Percentiles rank a stretch among this genome's conserved stretches.
Conservation (phyloP, 768 basidiomycete species). For the Pisolithus tinctorius region DNA sequence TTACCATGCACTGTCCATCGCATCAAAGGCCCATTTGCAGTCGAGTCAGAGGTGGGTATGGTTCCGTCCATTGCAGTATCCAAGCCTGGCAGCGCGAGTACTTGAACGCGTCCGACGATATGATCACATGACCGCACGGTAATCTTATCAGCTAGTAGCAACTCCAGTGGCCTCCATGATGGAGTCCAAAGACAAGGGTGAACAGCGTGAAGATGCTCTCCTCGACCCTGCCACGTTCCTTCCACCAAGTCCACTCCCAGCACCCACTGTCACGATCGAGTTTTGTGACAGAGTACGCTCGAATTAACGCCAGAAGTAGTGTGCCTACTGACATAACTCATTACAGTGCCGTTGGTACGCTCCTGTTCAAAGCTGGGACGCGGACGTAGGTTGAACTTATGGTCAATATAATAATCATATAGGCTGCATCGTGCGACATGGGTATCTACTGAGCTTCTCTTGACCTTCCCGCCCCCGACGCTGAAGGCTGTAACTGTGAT, state of each 20-base stretch:
- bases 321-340: not conserved
- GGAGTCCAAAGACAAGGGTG: constrained; percentile 15
- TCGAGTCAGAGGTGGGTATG: not conserved
- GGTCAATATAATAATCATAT: not conserved
- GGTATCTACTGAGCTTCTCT: constrained; percentile 87
- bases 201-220: constrained; percentile 14
- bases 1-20: constrained; percentile 64
- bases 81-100: no score
- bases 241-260: constrained; percentile 40
- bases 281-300: constrained; percentile 81
- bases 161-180: constrained; percentile 16
- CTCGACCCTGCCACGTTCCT: constrained; percentile 50
- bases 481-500: constrained; percentile 63
- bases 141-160: not conserved
- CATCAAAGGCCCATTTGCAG: constrained; percentile 10
- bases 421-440: constrained; percentile 93
- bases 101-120: constrained; percentile 38
- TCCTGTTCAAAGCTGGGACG: not conserved
- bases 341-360: constrained; percentile 74
- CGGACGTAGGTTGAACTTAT: not conserved
- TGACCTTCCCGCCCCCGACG: constrained; percentile 82
- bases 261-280: constrained; percentile 72
- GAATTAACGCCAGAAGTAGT: not conserved
- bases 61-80: not conserved
- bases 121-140: constrained; percentile 26